These are phyloP conservation scores for Sporothrix globosa DNA, from an alignment of 2,329 filamentous ascomycete genomes.

Conservation along the genomic window DNA sequence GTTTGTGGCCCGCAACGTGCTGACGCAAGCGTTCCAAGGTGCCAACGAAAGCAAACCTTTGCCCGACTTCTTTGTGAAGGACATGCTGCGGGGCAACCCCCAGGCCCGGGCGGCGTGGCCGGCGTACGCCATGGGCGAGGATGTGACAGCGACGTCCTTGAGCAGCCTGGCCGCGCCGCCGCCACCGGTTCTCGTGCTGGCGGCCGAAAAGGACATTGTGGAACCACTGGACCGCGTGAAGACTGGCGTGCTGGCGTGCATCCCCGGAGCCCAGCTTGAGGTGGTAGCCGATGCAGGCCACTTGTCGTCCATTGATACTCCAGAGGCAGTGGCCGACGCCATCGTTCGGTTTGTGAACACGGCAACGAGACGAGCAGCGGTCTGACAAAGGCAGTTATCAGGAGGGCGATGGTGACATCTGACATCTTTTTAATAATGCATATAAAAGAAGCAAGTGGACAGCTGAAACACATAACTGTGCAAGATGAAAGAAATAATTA, in stretches of 20 bases:
- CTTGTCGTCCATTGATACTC: constrained; percentile 33
- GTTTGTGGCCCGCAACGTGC: constrained; percentile 43
- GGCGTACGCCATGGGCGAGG: constrained; percentile 43
- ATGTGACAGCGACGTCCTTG: constrained; percentile 37
- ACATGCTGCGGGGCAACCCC: constrained; percentile 42
- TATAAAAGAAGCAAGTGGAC: too few relatives aligned
- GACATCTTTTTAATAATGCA: neutral
- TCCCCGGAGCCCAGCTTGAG: constrained; percentile 32
- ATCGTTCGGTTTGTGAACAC: constrained; percentile 38
- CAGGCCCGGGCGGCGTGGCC: constrained; percentile 45
- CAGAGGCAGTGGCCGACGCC: constrained; percentile 25
- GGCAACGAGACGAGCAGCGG: neutral
- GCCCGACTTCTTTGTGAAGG: constrained; percentile 34
- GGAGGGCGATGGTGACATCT: too few relatives aligned
- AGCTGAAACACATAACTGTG: too few relatives aligned
- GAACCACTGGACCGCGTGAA: constrained; percentile 40
- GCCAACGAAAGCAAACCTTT: neutral
- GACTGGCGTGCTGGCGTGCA: constrained; percentile 37
- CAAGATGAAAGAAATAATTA: too few relatives aligned
- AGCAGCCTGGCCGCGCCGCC: constrained; percentile 10
- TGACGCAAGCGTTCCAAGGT: constrained; percentile 37
- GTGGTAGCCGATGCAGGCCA: constrained; percentile 35
- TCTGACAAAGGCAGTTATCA: neutral
- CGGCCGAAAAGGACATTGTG: constrained; percentile 38
- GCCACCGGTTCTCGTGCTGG: constrained; percentile 38